Evolutionary conservation across 306 rosid species (phyloP).

Genomic region (Alnus rubra): DNA sequence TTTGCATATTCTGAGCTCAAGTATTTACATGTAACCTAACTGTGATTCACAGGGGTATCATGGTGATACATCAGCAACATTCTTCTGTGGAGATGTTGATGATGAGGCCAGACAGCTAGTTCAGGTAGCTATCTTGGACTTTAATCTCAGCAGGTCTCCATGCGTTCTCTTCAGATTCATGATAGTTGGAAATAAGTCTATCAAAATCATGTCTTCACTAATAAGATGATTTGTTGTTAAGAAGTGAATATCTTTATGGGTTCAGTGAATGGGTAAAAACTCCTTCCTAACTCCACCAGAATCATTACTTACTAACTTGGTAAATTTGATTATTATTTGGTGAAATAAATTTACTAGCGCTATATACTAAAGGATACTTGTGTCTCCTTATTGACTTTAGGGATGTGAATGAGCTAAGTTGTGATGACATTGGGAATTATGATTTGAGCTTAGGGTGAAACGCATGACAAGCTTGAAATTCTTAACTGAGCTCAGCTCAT

Average conservation of each 20-base stretch:
- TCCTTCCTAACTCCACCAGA: conserved; percentile 2
- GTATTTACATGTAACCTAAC: conserved; percentile 16
- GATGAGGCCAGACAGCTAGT: conserved; percentile 69
- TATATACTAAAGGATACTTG: not conserved
- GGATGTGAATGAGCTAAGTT: not conserved
- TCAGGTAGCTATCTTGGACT: conserved; percentile 50
- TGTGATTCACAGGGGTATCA: conserved; percentile 74
- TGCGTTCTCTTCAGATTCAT: not conserved
- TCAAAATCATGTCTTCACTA: not conserved
- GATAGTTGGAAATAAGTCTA: conserved; percentile 6
- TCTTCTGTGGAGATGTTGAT: conserved; percentile 83
- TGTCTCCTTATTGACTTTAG: not conserved
- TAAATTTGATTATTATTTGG: too few species aligned
- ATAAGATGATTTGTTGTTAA: not conserved
- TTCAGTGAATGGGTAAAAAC: not conserved
- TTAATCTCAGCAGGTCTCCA: not conserved
- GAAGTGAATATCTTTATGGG: not conserved
- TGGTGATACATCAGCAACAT: conserved; percentile 88
- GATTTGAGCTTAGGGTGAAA: not conserved
- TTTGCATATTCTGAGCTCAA: conserved; percentile 17
- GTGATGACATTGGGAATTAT: not conserved
- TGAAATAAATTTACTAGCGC: not conserved
- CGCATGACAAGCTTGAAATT: too few species aligned
- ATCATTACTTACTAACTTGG: not conserved
- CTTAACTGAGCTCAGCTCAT: not conserved